Base-by-base conservation (phyloP, 2,329 filamentous ascomycete genomes). In the Teratosphaeria zuluensis region DNA sequence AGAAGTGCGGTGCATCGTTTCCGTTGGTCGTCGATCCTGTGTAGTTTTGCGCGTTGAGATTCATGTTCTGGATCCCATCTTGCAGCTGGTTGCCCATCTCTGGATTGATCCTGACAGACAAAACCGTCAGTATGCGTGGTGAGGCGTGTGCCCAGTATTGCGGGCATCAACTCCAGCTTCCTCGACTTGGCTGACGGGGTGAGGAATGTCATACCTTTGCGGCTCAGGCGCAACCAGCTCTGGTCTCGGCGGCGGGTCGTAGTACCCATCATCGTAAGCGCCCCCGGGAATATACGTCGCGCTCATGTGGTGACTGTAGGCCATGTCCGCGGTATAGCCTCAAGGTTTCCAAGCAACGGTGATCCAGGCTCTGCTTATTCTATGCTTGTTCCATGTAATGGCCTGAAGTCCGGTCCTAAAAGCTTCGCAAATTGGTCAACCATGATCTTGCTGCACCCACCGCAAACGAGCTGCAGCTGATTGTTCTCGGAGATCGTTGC, bases 61-160 rank as follows among this genome's bases (percentile, higher is more conserved):
- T 65, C 78, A 99, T 84, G 74, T 92, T 87, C 69, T 92, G 89
- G 65, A 99, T 83, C 75, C 89, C 92, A 70, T 95, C 87, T 77
- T 96, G 91, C 84, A 99, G 96, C 76, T 96, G 92, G 76, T 92
- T 89, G 66, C 92, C 90, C 65, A 96, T 91, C 80, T 96, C 91
- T 73, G 90, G 67, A 56, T 69, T 69, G 60, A 70, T 64, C 53
- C 67, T 68, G 61, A 35, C 1, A 31, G 28, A 31, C 52, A 16
- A 31, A 14, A 30, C 31, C 12, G 32, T 31, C 52, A 53, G 28
- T 31, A 7, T 11, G 24, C 8, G 14, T 53, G 28, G 24, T 16
- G 7, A 35, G 52, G 28, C 21, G 19, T 35, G 52, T 53, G 52
- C 52, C 19, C 28, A n/a, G 28, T 53, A 12, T 14, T 35, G 28